Evolutionary conservation across 2,329 filamentous ascomycete species (phyloP).

Genomic region (Scedosporium aurantiacum): DNA sequence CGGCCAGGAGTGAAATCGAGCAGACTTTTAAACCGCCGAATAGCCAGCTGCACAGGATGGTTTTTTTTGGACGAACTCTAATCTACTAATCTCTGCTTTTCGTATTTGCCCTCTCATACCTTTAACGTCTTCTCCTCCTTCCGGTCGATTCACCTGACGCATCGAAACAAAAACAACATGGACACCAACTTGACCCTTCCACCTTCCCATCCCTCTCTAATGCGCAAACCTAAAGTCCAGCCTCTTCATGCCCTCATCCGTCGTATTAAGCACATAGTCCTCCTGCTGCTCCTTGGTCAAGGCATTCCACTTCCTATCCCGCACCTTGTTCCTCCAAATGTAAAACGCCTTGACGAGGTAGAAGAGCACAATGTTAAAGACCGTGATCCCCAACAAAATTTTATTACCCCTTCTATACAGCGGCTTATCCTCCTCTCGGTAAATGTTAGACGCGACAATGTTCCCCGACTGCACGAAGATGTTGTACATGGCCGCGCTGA

Average conservation of each 20-base stretch:
- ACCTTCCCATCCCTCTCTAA: slow-evolving; percentile 14
- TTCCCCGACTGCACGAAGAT: slow-evolving; percentile 33
- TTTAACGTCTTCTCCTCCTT: too few species aligned
- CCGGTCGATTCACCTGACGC: too few species aligned
- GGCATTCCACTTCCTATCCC: slow-evolving; percentile 30
- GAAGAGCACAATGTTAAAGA: slow-evolving; percentile 35
- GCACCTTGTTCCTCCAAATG: slow-evolving; percentile 32
- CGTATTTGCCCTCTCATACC: too few species aligned
- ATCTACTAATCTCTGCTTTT: too few species aligned
- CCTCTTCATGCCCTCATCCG: slow-evolving; percentile 42
- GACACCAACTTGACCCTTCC: too few species aligned
- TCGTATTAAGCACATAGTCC: slow-evolving; percentile 35
- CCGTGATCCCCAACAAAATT: slow-evolving; percentile 34
- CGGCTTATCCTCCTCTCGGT: slow-evolving; percentile 43
- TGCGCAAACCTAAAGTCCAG: slow-evolving; percentile 43
- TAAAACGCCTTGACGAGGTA: slow-evolving; percentile 34
- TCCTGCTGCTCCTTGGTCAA: slow-evolving; percentile 33
- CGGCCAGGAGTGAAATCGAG: too few species aligned
- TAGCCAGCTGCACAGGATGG: too few species aligned
- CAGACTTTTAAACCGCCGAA: too few species aligned
- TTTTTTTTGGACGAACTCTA: too few species aligned
- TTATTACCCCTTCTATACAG: slow-evolving; percentile 39
- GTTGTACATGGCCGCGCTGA: slow-evolving; percentile 38
- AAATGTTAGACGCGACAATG: slow-evolving; percentile 37
- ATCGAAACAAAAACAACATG: too few species aligned